Evolutionary conservation across 176 grass and related monocot species (phyloP), one percentile per base, ranked within the genome.

Genomic region (Puya raimondii): DNA sequence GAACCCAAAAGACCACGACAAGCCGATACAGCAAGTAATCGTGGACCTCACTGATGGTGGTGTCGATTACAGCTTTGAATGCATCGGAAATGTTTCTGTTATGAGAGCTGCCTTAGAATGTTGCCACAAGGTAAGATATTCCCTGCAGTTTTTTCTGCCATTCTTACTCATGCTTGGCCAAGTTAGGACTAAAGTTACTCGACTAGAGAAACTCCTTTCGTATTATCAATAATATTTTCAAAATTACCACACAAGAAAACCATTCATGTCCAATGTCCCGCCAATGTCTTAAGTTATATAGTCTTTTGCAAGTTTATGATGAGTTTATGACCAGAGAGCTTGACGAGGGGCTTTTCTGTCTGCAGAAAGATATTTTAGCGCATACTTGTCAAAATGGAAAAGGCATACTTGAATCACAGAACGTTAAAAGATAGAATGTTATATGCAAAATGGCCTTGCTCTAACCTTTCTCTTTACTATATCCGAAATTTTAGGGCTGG

Each of bases 11-110:
- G 89, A 99, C 56, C 50, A 99, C 79, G 94, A 93, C 2, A 99
- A 88, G 59, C 89, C 94, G 49, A 99, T 93, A 64, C 94, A 99
- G 56, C 94, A 99, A 76, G 89, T 99, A 29, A 57, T 99, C 10
- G 53, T 99, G 63, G 94, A 91, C 68, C 86, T 93, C 68, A 99
- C 89, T 3, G 89, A 99, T 75, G 94, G 89, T 51, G 94, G 89
- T 0, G 89, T 93, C 68, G 94, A 99, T 79, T 99, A 99, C 82
- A 99, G 94, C 80, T 99, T 99, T 70, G 94, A 99, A 70, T 99
- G 94, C 74, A 93, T 99, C 56, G 89, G 94, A 72, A 99, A 99
- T 87, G 89, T 99, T 78, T 84, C 84, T 59, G 68, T 99, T 65
- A 99, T 93, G 89, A 86, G 94, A 47, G 77, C 94, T 79, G 94